Evolutionary conservation across 345 rosid species (phyloP).

Genomic region (Acer saccharum): DNA sequence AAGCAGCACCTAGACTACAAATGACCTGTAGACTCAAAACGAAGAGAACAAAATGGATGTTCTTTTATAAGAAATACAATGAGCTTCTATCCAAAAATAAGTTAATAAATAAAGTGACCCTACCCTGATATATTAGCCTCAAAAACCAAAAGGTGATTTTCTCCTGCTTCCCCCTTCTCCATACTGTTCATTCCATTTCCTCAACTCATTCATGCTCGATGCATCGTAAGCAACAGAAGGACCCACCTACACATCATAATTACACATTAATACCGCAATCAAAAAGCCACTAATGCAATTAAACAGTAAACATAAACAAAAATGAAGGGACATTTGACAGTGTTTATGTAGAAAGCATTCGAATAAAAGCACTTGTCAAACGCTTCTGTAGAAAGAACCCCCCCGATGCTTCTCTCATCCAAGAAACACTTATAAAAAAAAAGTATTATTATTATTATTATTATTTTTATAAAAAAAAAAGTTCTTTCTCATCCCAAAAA

Average conservation of each 20-base stretch:
- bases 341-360: background rate
- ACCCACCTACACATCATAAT: constrained; percentile 57
- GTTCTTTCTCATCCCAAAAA: too few species aligned
- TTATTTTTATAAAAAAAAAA: too few species aligned
- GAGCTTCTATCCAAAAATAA: background rate
- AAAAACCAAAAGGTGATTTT: constrained; percentile 86
- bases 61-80: background rate
- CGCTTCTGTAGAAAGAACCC: background rate
- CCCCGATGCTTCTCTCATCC: background rate
- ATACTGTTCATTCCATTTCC: constrained; percentile 99
- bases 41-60: background rate
- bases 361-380: background rate
- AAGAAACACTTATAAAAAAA: background rate
- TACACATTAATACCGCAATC: background rate
- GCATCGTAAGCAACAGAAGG: constrained; percentile 93
- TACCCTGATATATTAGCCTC: constrained; percentile 21
- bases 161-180: constrained; percentile 95
- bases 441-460: too few species aligned
- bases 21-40: background rate
- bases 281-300: background rate
- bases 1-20: background rate
- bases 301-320: background rate
- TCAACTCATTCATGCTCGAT: constrained; percentile 86
- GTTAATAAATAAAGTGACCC: background rate
- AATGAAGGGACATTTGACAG: background rate